Evolutionary conservation across 441 rosid genomes (phyloP), one percentile per base, ranked within the genome.

Genomic region (Isatis lusitanica): DNA sequence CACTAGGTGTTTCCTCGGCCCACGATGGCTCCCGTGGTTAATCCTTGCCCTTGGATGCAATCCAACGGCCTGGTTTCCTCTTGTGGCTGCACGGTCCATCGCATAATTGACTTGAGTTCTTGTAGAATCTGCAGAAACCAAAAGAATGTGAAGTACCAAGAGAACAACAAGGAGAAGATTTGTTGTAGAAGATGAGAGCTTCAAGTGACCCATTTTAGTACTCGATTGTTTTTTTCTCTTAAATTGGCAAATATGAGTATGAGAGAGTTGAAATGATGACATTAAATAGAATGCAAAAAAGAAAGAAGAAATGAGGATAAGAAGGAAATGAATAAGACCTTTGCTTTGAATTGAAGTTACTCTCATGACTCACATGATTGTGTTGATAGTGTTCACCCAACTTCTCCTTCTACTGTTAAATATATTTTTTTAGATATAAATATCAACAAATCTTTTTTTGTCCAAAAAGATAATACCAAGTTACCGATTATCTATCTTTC

Each of bases 341-440:
- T 70, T 65, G 76, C 80, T 70, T 76, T 71, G 72, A 12, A 76
- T 76, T 65, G 80, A 76, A 70, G 80, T 71, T 15, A 71, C 76
- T 48, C 80, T 76, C 80, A 70, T 70, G 76, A 42, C 48, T 64
- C 80, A 50, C 80, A 76, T 76, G 76, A 76, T 47, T 16, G 67
- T 71, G 50, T 70, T 76, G 65, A n/a, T 63, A 9, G 13, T 46
- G 66, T 50, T 75, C 66, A 70, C 75, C 75, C 63, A 56, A 70
- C 75, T 55, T 63, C 38, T 56, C 31, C 53, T 42, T 28, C 59
- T 38, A 28, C 66, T 74, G 38, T 38, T 44, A 31, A 9, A 40
- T 40, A 21, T 31, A 21, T 1, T n/a, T 26, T 46, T 7, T 6
- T 60, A 61, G 44, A 63, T 24, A 75, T 21, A 31, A 61, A 68